Evolutionary conservation across 2,329 filamentous ascomycete species (phyloP).

Genomic region (Ustulina deusta): DNA sequence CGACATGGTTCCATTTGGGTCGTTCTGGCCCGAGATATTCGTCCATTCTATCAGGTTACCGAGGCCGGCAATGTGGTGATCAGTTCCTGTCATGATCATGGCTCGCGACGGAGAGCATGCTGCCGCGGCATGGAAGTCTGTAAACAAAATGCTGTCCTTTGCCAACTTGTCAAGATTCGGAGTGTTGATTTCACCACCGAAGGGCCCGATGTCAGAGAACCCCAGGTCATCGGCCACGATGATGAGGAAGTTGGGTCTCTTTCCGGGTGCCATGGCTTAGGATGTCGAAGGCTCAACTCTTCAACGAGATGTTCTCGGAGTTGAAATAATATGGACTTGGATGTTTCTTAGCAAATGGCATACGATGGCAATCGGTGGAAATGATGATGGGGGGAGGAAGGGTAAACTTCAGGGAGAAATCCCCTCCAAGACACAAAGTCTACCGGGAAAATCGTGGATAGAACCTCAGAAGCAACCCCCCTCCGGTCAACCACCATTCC

Average conservation of each 20-base stretch:
- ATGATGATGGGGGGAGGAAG: neutral
- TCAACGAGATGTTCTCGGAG: neutral
- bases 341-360: neutral
- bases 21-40: slow-evolving; percentile 52
- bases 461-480: slow-evolving; percentile 12
- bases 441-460: neutral
- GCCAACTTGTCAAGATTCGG: slow-evolving; percentile 68
- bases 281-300: neutral
- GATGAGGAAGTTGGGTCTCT: slow-evolving; percentile 69
- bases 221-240: slow-evolving; percentile 70
- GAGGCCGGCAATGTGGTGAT: slow-evolving; percentile 69
- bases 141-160: slow-evolving; percentile 66
- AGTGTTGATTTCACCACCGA: slow-evolving; percentile 71
- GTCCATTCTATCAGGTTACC: slow-evolving; percentile 69
- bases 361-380: neutral
- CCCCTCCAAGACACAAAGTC: neutral
- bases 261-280: slow-evolving; percentile 43
- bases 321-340: neutral
- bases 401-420: neutral
- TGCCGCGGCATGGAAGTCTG: slow-evolving; percentile 73
- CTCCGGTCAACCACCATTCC: slow-evolving; percentile 19
- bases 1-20: slow-evolving; percentile 49
- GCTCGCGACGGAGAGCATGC: slow-evolving; percentile 74
- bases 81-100: slow-evolving; percentile 75
- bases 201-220: slow-evolving; percentile 70